These are phyloP conservation scores for Arabis alpina DNA, from an alignment of 345 rosid genomes.

Conservation along the genomic window DNA sequence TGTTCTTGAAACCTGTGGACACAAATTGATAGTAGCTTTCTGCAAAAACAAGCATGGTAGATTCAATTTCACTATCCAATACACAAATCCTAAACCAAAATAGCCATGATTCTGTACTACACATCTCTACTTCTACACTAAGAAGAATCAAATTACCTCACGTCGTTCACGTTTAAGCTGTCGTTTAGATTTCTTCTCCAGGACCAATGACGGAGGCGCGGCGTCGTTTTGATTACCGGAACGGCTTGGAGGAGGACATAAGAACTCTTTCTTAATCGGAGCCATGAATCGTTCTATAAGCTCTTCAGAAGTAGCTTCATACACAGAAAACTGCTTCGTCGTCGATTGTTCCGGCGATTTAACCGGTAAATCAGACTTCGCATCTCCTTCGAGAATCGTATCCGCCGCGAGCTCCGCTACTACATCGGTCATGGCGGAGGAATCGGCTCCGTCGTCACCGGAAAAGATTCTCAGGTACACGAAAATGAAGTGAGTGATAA, in stretches of 20 bases:
- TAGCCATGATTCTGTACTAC: too few relatives aligned
- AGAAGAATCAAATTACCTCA: slow-evolving; percentile 47
- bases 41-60: slow-evolving; percentile 25
- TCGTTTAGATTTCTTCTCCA: slow-evolving; percentile 93
- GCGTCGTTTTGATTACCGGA: slow-evolving; percentile 45
- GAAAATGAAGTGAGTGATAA: background rate
- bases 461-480: background rate
- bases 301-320: slow-evolving; percentile 58
- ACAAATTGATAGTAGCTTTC: slow-evolving; percentile 63
- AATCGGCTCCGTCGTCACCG: slow-evolving; percentile 27
- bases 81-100: too few relatives aligned
- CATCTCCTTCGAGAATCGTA: slow-evolving; percentile 20
- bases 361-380: background rate
- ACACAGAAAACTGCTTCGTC: slow-evolving; percentile 44
- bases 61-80: background rate
- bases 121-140: too few relatives aligned
- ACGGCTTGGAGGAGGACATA: slow-evolving; percentile 71
- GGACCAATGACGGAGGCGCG: slow-evolving; percentile 48
- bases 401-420: slow-evolving; percentile 23
- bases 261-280: slow-evolving; percentile 72
- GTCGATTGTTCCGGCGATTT: slow-evolving; percentile 28
- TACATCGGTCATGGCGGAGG: slow-evolving; percentile 36
- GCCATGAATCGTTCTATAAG: slow-evolving; percentile 79
- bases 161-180: slow-evolving; percentile 89
- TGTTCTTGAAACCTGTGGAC: slow-evolving; percentile 73